These are phyloP conservation scores for Leptographium flavum DNA, from an alignment of 2,329 filamentous ascomycete species.

Conservation along the genomic window DNA sequence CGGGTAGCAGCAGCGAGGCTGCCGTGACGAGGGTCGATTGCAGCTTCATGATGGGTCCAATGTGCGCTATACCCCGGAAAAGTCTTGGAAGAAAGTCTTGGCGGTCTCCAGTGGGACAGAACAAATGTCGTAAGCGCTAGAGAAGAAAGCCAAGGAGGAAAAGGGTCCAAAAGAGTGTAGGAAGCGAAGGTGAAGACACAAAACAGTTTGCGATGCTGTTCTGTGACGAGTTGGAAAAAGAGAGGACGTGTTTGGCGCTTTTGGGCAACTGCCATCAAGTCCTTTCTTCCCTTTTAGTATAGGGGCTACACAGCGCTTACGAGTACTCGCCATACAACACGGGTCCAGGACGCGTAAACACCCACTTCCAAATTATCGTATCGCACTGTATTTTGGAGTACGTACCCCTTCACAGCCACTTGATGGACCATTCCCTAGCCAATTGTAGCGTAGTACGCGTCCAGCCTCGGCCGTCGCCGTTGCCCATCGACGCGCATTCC, in stretches of 20 bases:
- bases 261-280: neutral
- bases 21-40: constrained; percentile 34
- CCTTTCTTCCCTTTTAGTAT: neutral
- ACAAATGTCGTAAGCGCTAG: neutral
- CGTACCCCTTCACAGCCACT: neutral
- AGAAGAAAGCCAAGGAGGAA: too few relatives aligned
- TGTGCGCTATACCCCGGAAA: neutral
- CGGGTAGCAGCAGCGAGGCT: constrained; percentile 24
- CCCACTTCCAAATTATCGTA: neutral
- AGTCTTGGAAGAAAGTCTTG: neutral
- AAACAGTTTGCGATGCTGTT: neutral
- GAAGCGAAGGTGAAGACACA: neutral
- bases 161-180: neutral
- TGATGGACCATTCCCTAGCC: neutral
- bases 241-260: neutral
- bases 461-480: too few relatives aligned
- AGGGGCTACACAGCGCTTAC: neutral
- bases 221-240: neutral
- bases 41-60: constrained; percentile 13
- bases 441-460: neutral
- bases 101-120: neutral
- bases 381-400: neutral
- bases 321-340: neutral
- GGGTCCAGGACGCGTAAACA: neutral
- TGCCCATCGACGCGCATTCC: too few relatives aligned